Evolutionary conservation across 176 grass and related monocot genomes (phyloP), one percentile per base, ranked within the genome.

Genomic region (Bromus sterilis): DNA sequence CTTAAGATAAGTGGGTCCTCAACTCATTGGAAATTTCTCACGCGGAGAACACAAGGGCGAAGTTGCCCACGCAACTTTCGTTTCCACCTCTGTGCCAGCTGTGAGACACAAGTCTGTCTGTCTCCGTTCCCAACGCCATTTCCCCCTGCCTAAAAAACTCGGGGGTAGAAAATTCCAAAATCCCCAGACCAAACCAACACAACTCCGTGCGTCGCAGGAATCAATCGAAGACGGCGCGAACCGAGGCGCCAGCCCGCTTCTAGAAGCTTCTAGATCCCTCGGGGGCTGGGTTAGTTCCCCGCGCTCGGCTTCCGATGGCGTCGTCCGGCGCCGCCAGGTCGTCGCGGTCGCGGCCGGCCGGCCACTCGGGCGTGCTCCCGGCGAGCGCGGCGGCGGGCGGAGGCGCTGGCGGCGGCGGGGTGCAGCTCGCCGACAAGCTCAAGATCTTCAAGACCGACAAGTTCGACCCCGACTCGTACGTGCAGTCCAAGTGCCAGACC

Each of bases 371-470:
- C 62, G 86, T 94, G 80, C 30, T 78, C 76, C 86, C 61, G 21
- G 79, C 70, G 63, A 78, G 43, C 87, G 62, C 80, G 25, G 56
- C 48, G 69, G 25, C 24, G 42, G 56, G 44, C 65, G 51, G 43
- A 31, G 84, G 78, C 25, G 71, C 61, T 32, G 55, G 77, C 4
- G 87, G 81, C 18, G 87, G 72, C 43, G 93, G 56, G 31, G 84
- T 89, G 61, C 93, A 88, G 86, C 90, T 92, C 41, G 73, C 90
- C 9, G 96, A 99, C 77, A 99, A 95, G 89, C 87, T 99, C 36
- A 99, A 95, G 91, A 99, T 99, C 33, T 99, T 99, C 93, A 99
- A 93, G 85, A 99, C 90, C 57, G 89, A 91, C 35, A 95, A 99
- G 59, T 99, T 99, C 80, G 93, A 99, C 88, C 90, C 96, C 24